Percentiles rank a stretch among this genome's conserved stretches.
Conservation (phyloP, 2,329 filamentous ascomycete species). For the Colletotrichum kahawae region DNA sequence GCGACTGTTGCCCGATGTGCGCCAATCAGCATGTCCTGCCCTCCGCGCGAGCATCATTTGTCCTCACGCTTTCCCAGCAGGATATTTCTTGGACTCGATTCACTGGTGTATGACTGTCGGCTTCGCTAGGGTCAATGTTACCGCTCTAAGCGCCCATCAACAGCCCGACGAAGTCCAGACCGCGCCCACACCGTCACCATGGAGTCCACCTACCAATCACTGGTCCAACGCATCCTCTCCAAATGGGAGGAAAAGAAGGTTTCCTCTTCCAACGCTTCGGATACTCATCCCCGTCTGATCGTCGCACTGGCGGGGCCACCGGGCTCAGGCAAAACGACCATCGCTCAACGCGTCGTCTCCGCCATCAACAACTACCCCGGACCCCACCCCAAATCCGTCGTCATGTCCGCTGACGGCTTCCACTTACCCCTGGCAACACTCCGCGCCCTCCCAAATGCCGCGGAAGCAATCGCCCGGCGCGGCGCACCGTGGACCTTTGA, state of each 20-base stretch:
- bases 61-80: not conserved
- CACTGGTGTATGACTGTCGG: not conserved
- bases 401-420: conserved; percentile 31
- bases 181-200: conserved; percentile 7
- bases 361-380: not conserved
- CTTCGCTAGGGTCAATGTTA: not conserved
- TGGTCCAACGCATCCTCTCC: conserved; percentile 24
- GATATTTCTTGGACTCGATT: not conserved
- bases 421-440: conserved; percentile 30
- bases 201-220: conserved; percentile 29
- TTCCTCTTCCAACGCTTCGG: not conserved
- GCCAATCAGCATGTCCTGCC: not conserved
- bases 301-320: conserved; percentile 36
- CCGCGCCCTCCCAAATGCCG: conserved; percentile 24
- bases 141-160: not conserved
- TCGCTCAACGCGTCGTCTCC: conserved; percentile 26
- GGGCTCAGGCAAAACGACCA: conserved; percentile 35
- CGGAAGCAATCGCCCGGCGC: conserved; percentile 28
- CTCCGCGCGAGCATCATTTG: not conserved
- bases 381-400: conserved; percentile 2
- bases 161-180: not conserved
- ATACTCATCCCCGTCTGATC: conserved; percentile 24
- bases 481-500: conserved; percentile 38
- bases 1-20: not conserved
- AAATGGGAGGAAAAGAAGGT: conserved; percentile 25